These are phyloP conservation scores for Fragaria iinumae DNA, from an alignment of 306 rosid species.

Conservation along the genomic window DNA sequence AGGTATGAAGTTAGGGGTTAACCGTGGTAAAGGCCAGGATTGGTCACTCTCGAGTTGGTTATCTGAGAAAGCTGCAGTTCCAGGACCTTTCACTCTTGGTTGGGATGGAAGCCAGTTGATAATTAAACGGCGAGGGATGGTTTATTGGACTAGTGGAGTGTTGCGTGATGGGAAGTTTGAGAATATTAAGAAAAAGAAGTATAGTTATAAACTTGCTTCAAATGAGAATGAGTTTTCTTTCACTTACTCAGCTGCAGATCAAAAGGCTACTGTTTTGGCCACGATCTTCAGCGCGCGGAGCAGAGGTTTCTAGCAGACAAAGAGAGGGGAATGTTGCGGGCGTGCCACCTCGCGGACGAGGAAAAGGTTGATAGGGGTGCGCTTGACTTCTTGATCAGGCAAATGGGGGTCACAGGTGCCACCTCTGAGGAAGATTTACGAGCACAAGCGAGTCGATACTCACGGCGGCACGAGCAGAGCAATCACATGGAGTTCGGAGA, in stretches of 20 bases:
- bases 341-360: no score
- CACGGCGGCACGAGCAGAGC: no score
- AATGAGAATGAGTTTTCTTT: not conserved
- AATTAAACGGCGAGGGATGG: not conserved
- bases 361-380: no score
- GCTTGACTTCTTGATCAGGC: no score
- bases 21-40: not conserved
- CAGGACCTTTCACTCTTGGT: not conserved
- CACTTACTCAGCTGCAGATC: not conserved
- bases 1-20: conserved; percentile 10
- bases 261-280: no score
- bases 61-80: not conserved
- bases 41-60: not conserved
- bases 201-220: not conserved
- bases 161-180: not conserved
- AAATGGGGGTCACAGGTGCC: no score
- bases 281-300: no score
- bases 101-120: not conserved
- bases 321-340: no score
- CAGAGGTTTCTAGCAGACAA: no score
- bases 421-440: no score
- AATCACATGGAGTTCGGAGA: no score
- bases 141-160: conserved; percentile 10
- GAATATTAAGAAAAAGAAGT: not conserved
- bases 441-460: no score